These are phyloP conservation scores for Thuidium tamariscinum DNA, from an alignment of 225 moss, liverwort and hornwort genomes.

Conservation along the genomic window DNA sequence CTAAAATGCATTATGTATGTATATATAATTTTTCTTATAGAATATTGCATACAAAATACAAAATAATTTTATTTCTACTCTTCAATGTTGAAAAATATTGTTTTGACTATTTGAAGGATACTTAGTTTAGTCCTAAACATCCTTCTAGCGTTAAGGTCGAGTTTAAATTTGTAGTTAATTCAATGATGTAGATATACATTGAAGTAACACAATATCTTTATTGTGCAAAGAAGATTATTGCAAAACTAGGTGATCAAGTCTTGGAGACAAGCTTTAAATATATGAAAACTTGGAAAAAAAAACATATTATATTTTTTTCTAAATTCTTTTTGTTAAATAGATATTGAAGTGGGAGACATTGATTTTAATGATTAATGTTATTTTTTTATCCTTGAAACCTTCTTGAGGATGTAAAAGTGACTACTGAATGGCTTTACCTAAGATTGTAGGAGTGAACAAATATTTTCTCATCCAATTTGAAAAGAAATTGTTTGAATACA, in stretches of 20 bases:
- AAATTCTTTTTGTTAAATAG: no score
- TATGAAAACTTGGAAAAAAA: neutral
- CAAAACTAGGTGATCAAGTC: no score
- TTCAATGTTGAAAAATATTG: neutral
- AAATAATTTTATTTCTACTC: neutral
- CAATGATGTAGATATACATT: neutral
- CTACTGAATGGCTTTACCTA: no score
- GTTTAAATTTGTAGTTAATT: neutral
- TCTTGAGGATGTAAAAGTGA: fast-evolving
- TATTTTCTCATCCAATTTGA: no score
- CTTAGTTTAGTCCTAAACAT: neutral
- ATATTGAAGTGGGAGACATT: no score
- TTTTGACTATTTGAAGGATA: neutral
- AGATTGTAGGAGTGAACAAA: no score
- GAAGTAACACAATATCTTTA: neutral
- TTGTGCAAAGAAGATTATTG: neutral
- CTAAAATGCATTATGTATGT: neutral
- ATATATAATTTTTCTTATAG: neutral
- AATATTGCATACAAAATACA: neutral
- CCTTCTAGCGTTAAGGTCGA: neutral
- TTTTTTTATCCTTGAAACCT: neutral
- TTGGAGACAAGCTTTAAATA: neutral
- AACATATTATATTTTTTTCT: no score
- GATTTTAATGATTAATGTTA: no score
- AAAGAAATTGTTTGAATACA: no score